Conservation (phyloP, 768 basidiomycete species). For the Omphalotus guepiniiformis region DNA sequence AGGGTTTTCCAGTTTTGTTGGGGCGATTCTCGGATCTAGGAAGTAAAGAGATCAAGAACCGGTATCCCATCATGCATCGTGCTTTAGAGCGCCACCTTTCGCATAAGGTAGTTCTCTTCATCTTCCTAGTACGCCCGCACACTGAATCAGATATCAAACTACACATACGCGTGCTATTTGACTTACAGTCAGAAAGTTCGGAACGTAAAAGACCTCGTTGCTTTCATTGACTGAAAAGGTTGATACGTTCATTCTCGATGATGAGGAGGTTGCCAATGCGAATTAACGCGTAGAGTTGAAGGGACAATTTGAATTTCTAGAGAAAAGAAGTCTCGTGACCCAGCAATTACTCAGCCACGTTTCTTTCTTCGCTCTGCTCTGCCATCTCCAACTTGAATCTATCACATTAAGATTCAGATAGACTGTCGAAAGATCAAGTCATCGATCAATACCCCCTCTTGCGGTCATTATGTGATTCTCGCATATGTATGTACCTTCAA, state of each 20-base stretch:
- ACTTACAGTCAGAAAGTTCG: constrained; percentile 63
- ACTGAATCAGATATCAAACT: background rate
- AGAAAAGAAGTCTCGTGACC: no score
- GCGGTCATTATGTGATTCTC: no score
- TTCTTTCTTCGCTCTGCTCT: no score
- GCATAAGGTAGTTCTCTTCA: constrained; percentile 74
- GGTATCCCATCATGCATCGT: background rate
- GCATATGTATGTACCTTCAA: no score
- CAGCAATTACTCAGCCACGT: no score
- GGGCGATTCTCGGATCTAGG: constrained; percentile 74
- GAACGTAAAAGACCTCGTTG: constrained; percentile 60
- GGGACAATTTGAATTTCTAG: no score
- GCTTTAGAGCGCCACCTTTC: constrained; percentile 51
- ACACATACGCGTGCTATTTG: background rate
- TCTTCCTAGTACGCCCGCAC: constrained; percentile 34
- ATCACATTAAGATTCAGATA: no score
- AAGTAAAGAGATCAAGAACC: background rate
- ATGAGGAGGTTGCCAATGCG: background rate
- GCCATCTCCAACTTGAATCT: no score
- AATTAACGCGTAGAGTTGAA: no score
- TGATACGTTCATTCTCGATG: background rate
- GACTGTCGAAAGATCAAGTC: no score
- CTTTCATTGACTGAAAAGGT: constrained; percentile 17
- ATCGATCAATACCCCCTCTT: no score
- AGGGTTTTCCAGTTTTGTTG: constrained; percentile 79